Conservation (phyloP, 257 asterid genomes). For the Solanum medicagineum region DNA sequence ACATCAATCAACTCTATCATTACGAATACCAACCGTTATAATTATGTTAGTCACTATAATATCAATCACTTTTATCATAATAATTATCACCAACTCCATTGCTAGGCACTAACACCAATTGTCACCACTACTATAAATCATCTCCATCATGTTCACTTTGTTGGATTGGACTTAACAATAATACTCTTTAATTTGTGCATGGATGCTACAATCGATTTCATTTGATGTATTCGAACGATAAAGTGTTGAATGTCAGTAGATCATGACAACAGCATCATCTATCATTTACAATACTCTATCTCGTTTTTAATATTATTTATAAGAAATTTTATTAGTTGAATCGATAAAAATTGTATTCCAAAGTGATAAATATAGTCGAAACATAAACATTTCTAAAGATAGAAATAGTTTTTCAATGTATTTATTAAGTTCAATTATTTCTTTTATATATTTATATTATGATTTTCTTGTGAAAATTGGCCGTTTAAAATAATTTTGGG, state of each 20-base stretch:
- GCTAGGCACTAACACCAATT: neutral
- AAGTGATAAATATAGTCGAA: neutral
- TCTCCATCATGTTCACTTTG: neutral
- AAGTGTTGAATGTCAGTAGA: neutral
- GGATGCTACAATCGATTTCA: neutral
- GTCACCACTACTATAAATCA: neutral
- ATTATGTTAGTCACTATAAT: neutral
- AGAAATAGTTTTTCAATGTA: too few species aligned
- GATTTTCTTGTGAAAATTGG: neutral
- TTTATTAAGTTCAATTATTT: neutral
- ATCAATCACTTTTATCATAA: neutral
- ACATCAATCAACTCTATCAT: neutral
- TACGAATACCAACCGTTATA: accelerated
- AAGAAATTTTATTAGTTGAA: accelerated
- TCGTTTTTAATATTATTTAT: too few species aligned
- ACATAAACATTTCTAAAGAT: neutral
- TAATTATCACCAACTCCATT: neutral
- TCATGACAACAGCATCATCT: neutral
- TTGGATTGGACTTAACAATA: neutral
- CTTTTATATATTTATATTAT: neutral
- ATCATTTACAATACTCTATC: neutral
- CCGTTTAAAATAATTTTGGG: neutral
- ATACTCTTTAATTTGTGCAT: neutral
- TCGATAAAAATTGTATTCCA: neutral
- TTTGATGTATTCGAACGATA: neutral